Evolutionary conservation across 768 basidiomycete species (phyloP).

Genomic region (Mycena vitilis): DNA sequence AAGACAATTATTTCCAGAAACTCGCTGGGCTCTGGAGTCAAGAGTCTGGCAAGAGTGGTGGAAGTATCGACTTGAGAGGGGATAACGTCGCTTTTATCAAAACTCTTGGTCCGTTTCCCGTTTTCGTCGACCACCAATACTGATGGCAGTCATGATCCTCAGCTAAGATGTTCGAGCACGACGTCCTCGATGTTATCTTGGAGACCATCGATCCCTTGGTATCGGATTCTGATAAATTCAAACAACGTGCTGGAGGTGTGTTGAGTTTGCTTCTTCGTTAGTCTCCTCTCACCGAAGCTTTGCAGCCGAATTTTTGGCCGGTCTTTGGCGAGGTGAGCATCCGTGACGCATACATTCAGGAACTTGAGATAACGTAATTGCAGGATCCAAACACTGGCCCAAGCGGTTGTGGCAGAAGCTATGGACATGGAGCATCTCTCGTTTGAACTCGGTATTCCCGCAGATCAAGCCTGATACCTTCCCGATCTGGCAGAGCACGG

Average conservation of each 20-base stretch:
- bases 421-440: constrained; percentile 78
- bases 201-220: constrained; percentile 70
- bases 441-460: constrained; percentile 70
- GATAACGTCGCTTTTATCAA: constrained; percentile 58
- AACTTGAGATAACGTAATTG: constrained; percentile 2
- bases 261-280: constrained; percentile 22
- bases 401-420: constrained; percentile 61
- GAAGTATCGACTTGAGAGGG: constrained; percentile 66
- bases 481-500: constrained; percentile 76
- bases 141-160: constrained; percentile 28
- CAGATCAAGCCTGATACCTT: constrained; percentile 91
- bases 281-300: constrained; percentile 13
- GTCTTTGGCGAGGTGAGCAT: constrained; percentile 75
- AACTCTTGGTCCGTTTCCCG: constrained; percentile 48
- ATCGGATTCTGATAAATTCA: constrained; percentile 79
- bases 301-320: constrained; percentile 67
- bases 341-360: not conserved
- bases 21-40: constrained; percentile 80
- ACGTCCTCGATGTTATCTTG: constrained; percentile 64
- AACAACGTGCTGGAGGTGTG: constrained; percentile 85
- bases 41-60: constrained; percentile 73
- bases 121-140: not conserved
- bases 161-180: constrained; percentile 77
- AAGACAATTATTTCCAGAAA: constrained; percentile 69
- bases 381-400: constrained; percentile 90